Percentiles rank a stretch among this genome's conserved stretches.
Evolutionary conservation across 768 basidiomycete genomes (phyloP).

Genomic region (Leccinum rimulosum): DNA sequence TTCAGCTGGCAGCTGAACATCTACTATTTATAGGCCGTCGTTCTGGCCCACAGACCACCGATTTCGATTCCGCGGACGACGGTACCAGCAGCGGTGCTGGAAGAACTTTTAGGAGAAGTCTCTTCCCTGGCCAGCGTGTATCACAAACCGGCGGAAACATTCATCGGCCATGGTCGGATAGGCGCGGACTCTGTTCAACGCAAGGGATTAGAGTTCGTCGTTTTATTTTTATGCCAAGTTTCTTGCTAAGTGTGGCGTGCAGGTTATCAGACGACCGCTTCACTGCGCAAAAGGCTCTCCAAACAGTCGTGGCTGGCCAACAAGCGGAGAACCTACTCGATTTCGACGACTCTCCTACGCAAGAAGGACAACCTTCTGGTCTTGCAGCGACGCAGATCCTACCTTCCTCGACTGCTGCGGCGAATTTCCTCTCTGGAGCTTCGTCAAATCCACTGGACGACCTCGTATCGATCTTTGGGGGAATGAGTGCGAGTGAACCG

Average conservation of each 20-base stretch:
- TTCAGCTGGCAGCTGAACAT: slow-evolving; percentile 3
- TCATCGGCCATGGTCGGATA: slow-evolving; percentile 88
- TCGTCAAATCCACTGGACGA: slow-evolving; percentile 91
- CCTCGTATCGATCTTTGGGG: slow-evolving; percentile 89
- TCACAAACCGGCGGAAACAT: slow-evolving; percentile 95
- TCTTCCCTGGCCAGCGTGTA: slow-evolving; percentile 92
- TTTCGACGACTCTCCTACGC: slow-evolving; percentile 72
- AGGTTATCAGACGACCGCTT: slow-evolving; percentile 68
- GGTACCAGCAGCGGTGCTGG: slow-evolving; percentile 80
- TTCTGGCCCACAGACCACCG: slow-evolving; percentile 87
- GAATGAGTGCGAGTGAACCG: slow-evolving; percentile 33
- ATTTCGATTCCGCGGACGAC: slow-evolving; percentile 92
- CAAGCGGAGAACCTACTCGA: slow-evolving; percentile 94
- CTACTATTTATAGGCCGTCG: slow-evolving; percentile 58
- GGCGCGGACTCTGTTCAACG: slow-evolving; percentile 76
- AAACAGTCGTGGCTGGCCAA: slow-evolving; percentile 88
- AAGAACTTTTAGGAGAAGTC: slow-evolving; percentile 89
- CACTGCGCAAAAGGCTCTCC: slow-evolving; percentile 79
- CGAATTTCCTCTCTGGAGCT: slow-evolving; percentile 71
- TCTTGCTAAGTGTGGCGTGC: slow-evolving; percentile 2
- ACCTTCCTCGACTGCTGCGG: slow-evolving; percentile 68
- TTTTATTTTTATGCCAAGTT: slow-evolving; percentile 2
- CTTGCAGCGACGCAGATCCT: slow-evolving; percentile 76
- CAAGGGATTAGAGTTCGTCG: slow-evolving; percentile 57
- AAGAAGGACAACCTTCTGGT: slow-evolving; percentile 62